Evolutionary conservation across 1,139 yeast genomes (phyloP).

Genomic region (Zhuliangozyma blackwelliae): DNA sequence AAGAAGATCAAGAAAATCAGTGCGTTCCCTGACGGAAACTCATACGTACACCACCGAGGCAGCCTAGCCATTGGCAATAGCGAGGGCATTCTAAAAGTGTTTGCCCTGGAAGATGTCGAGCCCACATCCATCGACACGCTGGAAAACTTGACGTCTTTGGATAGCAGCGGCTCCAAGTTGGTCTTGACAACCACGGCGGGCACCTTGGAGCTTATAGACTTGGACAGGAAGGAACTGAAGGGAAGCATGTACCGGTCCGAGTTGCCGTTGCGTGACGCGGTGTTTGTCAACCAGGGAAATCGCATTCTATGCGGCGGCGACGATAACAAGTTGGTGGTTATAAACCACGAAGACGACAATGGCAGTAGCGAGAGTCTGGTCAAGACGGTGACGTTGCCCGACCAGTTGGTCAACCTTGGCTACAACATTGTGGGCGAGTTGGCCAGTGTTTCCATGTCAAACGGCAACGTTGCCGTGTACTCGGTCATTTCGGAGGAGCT

Average conservation of each 20-base stretch:
- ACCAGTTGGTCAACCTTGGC: constrained; percentile 56
- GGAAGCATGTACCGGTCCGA: constrained; percentile 40
- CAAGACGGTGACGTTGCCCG: constrained; percentile 35
- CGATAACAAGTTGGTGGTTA: constrained; percentile 56
- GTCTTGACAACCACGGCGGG: constrained; percentile 35
- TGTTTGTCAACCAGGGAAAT: constrained; percentile 67
- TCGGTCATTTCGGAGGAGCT: constrained; percentile 49
- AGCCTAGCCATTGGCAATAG: constrained; percentile 49
- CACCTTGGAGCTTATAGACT: constrained; percentile 27
- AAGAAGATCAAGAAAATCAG: constrained; percentile 15
- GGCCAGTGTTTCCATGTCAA: constrained; percentile 41
- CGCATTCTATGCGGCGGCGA: constrained; percentile 75
- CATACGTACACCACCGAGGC: constrained; percentile 31
- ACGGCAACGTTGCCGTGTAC: constrained; percentile 64
- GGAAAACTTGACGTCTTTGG: constrained; percentile 36
- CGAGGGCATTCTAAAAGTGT: constrained; percentile 49
- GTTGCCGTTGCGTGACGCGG: constrained; percentile 62
- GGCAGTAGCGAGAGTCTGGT: background rate
- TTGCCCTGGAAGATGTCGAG: constrained; percentile 46
- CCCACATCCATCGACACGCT: constrained; percentile 52
- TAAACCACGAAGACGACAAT: constrained; percentile 40
- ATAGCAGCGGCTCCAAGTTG: constrained; percentile 17
- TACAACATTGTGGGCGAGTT: constrained; percentile 57
- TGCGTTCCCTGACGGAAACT: constrained; percentile 46
- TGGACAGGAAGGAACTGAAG: constrained; percentile 15